These are phyloP conservation scores for Aphanocladium album DNA, from an alignment of 2,329 filamentous ascomycete genomes.

Conservation along the genomic window DNA sequence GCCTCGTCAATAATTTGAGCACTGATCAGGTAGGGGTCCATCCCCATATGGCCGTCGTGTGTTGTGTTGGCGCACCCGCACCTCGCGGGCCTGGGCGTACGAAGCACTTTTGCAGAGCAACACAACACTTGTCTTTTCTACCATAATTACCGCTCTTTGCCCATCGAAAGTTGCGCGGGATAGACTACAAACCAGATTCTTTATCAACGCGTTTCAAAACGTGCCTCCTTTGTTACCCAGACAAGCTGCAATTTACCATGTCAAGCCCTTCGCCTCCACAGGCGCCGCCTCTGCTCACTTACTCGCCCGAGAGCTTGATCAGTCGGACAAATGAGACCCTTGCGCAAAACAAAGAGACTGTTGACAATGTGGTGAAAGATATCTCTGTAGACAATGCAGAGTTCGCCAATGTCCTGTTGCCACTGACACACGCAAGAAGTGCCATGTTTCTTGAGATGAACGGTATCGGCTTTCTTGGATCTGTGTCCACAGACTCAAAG, in stretches of 20 bases:
- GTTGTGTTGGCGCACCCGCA: too few relatives aligned
- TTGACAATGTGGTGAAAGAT: constrained; percentile 58
- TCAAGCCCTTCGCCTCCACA: constrained; percentile 50
- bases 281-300: constrained; percentile 64
- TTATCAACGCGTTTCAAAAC: too few relatives aligned
- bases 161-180: too few relatives aligned
- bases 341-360: constrained; percentile 50
- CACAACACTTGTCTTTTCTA: too few relatives aligned
- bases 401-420: constrained; percentile 44
- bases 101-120: too few relatives aligned
- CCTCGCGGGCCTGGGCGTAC: too few relatives aligned
- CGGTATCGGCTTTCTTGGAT: constrained; percentile 70
- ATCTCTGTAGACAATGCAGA: constrained; percentile 41
- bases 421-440: constrained; percentile 67
- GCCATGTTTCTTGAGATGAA: constrained; percentile 48
- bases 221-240: too few relatives aligned
- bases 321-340: constrained; percentile 58
- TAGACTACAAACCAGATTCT: too few relatives aligned
- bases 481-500: constrained; percentile 58
- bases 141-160: too few relatives aligned
- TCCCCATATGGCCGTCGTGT: too few relatives aligned
- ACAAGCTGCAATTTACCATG: neutral
- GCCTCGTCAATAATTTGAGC: too few relatives aligned
- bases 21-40: too few relatives aligned
- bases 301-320: constrained; percentile 59